Percentiles rank a stretch among this genome's conserved stretches.
phyloP scores from a whole-genome alignment of 805 yeast species.

The Monosporozyma yasuniensis region DNA sequence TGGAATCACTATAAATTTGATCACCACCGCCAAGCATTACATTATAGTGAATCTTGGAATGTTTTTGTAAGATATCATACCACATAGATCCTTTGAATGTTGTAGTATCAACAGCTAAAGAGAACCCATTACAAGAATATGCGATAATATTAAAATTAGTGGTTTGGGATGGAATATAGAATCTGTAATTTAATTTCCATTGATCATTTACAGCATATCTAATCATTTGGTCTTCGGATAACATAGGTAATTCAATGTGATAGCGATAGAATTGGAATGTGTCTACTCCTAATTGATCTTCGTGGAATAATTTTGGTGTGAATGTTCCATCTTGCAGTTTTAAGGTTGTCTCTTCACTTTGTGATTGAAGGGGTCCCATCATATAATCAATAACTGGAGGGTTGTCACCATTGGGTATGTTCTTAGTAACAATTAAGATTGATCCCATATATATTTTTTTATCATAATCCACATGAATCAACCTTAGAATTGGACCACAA shows the following conservation, averaged over 20 bases:
- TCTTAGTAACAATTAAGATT: constrained; percentile 49
- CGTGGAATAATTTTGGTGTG: constrained; percentile 37
- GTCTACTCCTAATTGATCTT: constrained; percentile 22
- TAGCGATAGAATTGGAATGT: constrained; percentile 57
- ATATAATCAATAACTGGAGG: constrained; percentile 22
- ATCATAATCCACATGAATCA: constrained; percentile 52
- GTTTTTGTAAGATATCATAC: constrained; percentile 73
- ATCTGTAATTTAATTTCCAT: constrained; percentile 42
- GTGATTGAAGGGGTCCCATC: constrained; percentile 11
- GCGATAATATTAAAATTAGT: constrained; percentile 77
- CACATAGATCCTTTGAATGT: constrained; percentile 70
- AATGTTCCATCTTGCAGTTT: constrained; percentile 35
- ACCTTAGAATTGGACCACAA: constrained; percentile 74
- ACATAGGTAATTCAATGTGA: constrained; percentile 42
- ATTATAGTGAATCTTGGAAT: constrained; percentile 59
- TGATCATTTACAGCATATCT: constrained; percentile 50
- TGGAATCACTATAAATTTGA: constrained; percentile 82
- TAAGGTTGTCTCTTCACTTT: not conserved
- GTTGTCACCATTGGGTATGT: constrained; percentile 30
- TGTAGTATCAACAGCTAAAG: constrained; percentile 58
- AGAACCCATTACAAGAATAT: constrained; percentile 87
- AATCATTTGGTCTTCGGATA: constrained; percentile 47
- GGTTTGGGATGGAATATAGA: constrained; percentile 54
- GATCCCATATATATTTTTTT: constrained; percentile 52
- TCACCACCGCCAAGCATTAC: constrained; percentile 98